These are phyloP conservation scores for Plasmodium yoelii DNA, from an alignment of 169 alveolate species.

Conservation along the genomic window DNA sequence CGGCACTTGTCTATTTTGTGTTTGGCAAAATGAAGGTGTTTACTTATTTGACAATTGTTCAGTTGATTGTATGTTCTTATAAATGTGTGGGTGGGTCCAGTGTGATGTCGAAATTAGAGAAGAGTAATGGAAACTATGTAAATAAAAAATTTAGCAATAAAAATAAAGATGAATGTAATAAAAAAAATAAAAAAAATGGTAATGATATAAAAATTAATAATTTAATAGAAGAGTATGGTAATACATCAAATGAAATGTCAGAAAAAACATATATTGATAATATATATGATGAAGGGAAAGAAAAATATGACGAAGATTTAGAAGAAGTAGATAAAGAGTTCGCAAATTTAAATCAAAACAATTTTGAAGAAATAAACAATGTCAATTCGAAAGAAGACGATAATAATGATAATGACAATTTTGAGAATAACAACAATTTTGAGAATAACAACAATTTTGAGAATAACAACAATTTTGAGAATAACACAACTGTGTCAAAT, in stretches of 20 bases:
- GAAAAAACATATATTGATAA: conserved; percentile 7
- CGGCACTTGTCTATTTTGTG: no score
- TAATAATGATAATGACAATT: no score
- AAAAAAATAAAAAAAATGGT: not conserved
- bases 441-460: no score
- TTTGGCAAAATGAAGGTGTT: no score
- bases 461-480: no score
- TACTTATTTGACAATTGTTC: no score
- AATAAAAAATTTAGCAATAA: not conserved
- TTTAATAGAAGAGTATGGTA: not conserved
- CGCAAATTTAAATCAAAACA: not conserved
- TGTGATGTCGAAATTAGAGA: no score
- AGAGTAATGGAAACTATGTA: not conserved
- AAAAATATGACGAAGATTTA: not conserved
- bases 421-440: no score
- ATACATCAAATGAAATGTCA: not conserved
- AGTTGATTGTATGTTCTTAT: no score
- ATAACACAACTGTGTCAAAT: no score
- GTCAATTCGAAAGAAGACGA: not conserved
- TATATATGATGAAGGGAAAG: not conserved
- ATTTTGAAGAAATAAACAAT: not conserved
- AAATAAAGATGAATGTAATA: not conserved
- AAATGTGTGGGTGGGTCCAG: no score
- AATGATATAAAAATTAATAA: no score
- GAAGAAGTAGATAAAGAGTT: conserved; percentile 5